Conservation (phyloP, 352 stramenopile species). For the Pythium rhizo-oryzae region DNA sequence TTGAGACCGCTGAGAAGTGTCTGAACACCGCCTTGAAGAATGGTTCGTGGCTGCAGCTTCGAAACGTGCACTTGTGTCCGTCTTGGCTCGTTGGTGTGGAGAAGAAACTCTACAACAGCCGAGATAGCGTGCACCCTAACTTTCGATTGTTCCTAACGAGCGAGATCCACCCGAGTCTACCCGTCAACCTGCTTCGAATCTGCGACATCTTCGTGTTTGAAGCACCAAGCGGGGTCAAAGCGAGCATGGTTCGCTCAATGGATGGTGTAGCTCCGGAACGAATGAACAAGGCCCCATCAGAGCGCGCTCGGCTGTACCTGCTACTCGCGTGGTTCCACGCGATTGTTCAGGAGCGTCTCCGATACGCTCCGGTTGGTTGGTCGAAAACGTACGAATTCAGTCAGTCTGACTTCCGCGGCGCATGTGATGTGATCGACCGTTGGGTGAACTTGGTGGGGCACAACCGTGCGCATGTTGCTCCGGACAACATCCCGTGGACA, state of each 20-base stretch:
- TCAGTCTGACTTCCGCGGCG: slow-evolving; percentile 97
- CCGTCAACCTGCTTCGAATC: slow-evolving; percentile 95
- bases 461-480: slow-evolving; percentile 90
- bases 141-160: slow-evolving; percentile 97
- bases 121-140: slow-evolving; percentile 66
- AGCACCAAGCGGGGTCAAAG: slow-evolving; percentile 97
- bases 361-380: slow-evolving; percentile 98
- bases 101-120: slow-evolving; percentile 95
- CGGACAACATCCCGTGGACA: slow-evolving; percentile 98
- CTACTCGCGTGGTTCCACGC: slow-evolving; percentile 99
- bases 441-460: slow-evolving; percentile 92
- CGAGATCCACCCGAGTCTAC: slow-evolving; percentile 97
- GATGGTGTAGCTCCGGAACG: slow-evolving; percentile 90
- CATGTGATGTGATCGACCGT: slow-evolving; percentile 97
- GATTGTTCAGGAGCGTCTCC: slow-evolving; percentile 97
- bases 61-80: slow-evolving; percentile 99
- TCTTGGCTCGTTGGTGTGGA: slow-evolving; percentile 97
- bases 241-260: slow-evolving; percentile 96
- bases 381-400: slow-evolving; percentile 99
- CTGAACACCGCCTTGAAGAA: slow-evolving; percentile 95
- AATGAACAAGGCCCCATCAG: slow-evolving; percentile 89
- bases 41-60: slow-evolving; percentile 98
- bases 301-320: slow-evolving; percentile 94
- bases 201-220: slow-evolving; percentile 99
- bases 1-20: slow-evolving; percentile 94